Evolutionary conservation across 495 filamentous ascomycete genomes (phyloP).

Genomic region (Neurospora sp.): DNA sequence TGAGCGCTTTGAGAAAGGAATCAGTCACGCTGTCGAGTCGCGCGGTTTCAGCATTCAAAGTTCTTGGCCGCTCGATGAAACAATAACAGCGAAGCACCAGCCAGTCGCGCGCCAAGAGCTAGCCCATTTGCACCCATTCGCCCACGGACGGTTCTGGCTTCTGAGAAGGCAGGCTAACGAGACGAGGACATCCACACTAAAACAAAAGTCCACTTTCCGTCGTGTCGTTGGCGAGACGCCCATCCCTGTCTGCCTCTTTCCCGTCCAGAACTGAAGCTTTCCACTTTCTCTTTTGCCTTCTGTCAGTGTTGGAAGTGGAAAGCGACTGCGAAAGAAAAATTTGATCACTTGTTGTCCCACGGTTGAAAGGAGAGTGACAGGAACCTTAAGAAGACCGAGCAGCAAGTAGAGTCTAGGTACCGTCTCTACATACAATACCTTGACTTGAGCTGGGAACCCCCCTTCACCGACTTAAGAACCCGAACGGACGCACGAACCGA

Average conservation of each 20-base stretch:
- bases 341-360: neutral
- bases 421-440: neutral
- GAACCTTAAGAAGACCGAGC: neutral
- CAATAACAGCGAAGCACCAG: conserved; percentile 9
- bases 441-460: neutral
- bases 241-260: conserved; percentile 10
- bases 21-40: conserved; percentile 6
- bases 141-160: neutral
- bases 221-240: neutral
- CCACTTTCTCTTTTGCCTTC: conserved; percentile 3
- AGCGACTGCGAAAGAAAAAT: conserved; percentile 1
- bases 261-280: neutral
- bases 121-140: conserved; percentile 5
- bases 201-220: neutral
- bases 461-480: neutral
- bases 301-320: neutral
- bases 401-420: neutral
- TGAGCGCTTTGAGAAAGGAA: conserved; percentile 2
- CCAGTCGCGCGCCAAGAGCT: conserved; percentile 16
- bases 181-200: neutral
- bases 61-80: conserved; percentile 20
- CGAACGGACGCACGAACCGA: neutral
- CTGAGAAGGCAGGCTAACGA: neutral
- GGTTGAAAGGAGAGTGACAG: neutral
- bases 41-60: conserved; percentile 14